Percentiles rank a stretch among this genome's conserved stretches.
Conservation (phyloP, 495 filamentous ascomycete species). For the Paragyromitra xinjiangensis region DNA sequence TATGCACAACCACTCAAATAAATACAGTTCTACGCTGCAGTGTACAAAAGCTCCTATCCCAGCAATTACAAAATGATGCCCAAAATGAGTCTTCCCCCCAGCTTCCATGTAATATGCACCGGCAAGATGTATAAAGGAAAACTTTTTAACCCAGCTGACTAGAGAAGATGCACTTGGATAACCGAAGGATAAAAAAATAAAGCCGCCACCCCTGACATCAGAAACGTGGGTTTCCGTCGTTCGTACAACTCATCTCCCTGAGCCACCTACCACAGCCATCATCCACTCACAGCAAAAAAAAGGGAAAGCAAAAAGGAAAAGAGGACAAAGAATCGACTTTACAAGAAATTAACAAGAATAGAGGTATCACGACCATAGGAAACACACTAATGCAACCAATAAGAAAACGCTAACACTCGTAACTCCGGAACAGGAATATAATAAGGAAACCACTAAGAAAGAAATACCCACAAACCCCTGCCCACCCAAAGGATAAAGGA, state of each 20-base stretch:
- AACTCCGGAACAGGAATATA: constrained; percentile 44
- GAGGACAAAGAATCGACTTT: constrained; percentile 1
- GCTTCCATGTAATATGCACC: constrained; percentile 15
- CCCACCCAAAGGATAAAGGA: constrained; percentile 31
- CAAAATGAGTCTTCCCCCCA: neutral
- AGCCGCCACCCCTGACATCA: neutral
- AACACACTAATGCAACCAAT: constrained; percentile 38
- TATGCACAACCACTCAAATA: constrained; percentile 17
- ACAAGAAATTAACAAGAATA: constrained; percentile 28
- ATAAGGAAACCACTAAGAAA: constrained; percentile 39
- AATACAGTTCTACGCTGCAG: constrained; percentile 2
- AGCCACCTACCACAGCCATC: neutral
- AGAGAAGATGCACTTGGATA: neutral
- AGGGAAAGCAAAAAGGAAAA: neutral
- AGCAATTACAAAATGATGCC: constrained; percentile 23
- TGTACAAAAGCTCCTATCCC: constrained; percentile 1
- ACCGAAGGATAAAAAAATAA: constrained; percentile 18
- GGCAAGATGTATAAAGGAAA: constrained; percentile 17
- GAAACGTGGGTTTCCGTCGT: neutral
- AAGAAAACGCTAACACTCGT: constrained; percentile 25
- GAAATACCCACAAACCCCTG: constrained; percentile 28
- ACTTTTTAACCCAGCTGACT: constrained; percentile 14
- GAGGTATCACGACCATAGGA: constrained; percentile 27
- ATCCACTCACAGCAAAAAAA: constrained; percentile 1
- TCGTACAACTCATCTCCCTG: constrained; percentile 7